These are phyloP conservation scores for Aspergillus caelatus DNA, from an alignment of 2,329 filamentous ascomycete genomes.

Conservation along the genomic window DNA sequence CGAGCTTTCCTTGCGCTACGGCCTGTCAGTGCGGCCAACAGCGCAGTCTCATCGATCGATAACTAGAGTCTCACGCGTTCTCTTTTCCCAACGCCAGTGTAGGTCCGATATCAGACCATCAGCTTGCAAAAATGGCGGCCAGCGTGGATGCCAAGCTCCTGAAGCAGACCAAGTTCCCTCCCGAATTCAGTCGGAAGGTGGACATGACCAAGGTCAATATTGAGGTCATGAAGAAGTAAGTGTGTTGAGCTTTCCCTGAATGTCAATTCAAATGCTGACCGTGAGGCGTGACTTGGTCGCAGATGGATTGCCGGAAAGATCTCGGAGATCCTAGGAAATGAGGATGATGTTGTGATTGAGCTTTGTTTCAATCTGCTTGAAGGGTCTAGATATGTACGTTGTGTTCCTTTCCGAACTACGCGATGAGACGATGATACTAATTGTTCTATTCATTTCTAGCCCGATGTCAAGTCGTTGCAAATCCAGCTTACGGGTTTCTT, in stretches of 20 bases:
- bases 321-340: constrained; percentile 81
- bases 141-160: constrained; percentile 87
- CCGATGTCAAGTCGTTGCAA: constrained; percentile 92
- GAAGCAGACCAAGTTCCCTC: constrained; percentile 88
- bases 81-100: neutral
- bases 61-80: constrained; percentile 11
- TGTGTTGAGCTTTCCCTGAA: constrained; percentile 21
- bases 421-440: constrained; percentile 21
- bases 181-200: constrained; percentile 92
- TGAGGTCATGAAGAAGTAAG: constrained; percentile 95
- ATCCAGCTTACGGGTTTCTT: constrained; percentile 94
- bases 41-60: constrained; percentile 16
- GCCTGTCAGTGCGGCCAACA: constrained; percentile 7
- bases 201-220: constrained; percentile 97
- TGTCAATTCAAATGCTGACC: constrained; percentile 18
- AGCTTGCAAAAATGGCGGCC: constrained; percentile 68
- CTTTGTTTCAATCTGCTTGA: constrained; percentile 73
- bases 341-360: constrained; percentile 95
- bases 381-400: constrained; percentile 72
- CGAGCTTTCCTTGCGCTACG: constrained; percentile 2
- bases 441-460: constrained; percentile 56
- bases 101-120: neutral
- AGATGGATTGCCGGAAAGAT: constrained; percentile 95
- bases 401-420: neutral
- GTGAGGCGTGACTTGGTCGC: constrained; percentile 1